phyloP scores from a whole-genome alignment of 2,329 filamentous ascomycete genomes.

The Balansia obtecta region DNA sequence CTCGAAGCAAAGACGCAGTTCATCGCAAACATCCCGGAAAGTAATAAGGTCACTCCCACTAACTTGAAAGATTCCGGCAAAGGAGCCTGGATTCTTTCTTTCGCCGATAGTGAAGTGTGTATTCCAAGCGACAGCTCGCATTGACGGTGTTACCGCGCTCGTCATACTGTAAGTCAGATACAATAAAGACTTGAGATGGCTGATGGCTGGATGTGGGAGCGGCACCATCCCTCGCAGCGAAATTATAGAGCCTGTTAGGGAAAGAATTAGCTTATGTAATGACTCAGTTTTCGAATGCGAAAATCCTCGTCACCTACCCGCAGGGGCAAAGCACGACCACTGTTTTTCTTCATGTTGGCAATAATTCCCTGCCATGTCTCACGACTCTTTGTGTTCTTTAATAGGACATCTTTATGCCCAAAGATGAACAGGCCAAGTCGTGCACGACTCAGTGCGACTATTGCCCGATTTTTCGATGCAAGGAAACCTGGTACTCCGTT shows the following conservation, averaged over 20 bases:
- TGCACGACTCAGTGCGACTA: conserved; percentile 55
- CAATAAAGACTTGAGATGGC: too few species aligned
- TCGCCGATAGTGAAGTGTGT: conserved; percentile 2
- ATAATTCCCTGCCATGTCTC: conserved; percentile 29
- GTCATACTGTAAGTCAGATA: too few species aligned
- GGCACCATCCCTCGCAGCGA: too few species aligned
- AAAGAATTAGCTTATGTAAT: too few species aligned
- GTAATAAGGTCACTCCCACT: too few species aligned
- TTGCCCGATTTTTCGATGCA: conserved; percentile 43
- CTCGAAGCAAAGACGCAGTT: neutral
- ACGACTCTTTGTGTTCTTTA: conserved; percentile 28
- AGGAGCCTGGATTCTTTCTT: neutral
- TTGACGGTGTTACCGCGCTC: conserved; percentile 3
- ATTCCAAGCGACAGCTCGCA: conserved; percentile 8
- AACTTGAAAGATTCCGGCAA: neutral
- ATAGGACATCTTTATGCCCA: conserved; percentile 51
- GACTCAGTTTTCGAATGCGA: conserved; percentile 37
- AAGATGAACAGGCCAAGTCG: conserved; percentile 74
- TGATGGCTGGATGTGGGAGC: too few species aligned
- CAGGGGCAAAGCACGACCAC: conserved; percentile 11
- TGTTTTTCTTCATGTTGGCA: conserved; percentile 26
- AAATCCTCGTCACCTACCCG: conserved; percentile 40
- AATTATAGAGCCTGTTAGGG: too few species aligned
- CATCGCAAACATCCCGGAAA: too few species aligned
- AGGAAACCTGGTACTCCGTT: conserved; percentile 56